A percentile compares a stretch with the other conserved stretches of the same genome.
Conservation (phyloP, 1,284 basidiomycete species). For the Xerocomus cyaneibrunnescens region DNA sequence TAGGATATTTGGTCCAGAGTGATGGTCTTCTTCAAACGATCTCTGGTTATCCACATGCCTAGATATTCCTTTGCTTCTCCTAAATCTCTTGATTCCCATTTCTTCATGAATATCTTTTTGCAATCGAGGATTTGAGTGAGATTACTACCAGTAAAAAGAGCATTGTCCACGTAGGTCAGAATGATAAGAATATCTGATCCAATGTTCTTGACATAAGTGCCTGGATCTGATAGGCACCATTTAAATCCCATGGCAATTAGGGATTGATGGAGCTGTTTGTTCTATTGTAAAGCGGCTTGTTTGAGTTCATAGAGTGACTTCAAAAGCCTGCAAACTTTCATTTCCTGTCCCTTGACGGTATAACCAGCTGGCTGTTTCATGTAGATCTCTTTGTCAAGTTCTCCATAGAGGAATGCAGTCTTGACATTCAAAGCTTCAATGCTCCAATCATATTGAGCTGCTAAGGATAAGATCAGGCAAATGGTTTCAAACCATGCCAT, state of each 20-base stretch:
- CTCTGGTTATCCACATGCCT: background rate
- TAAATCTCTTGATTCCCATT: no score
- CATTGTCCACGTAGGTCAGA: background rate
- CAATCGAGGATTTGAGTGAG: background rate
- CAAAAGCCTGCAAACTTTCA: background rate
- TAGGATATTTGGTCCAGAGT: background rate
- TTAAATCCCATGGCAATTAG: no score
- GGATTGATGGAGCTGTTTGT: background rate
- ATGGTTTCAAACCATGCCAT: background rate
- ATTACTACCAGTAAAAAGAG: background rate
- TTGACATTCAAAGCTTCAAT: background rate
- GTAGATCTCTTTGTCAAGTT: background rate
- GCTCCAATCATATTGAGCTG: background rate
- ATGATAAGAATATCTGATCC: background rate
- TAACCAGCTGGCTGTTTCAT: background rate
- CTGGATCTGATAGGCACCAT: background rate
- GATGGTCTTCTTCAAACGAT: background rate
- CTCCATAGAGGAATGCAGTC: background rate
- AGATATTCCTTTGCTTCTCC: background rate
- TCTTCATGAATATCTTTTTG: background rate
- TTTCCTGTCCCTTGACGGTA: background rate
- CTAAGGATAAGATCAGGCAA: background rate
- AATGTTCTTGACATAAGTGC: no score
- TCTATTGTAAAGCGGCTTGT: background rate
- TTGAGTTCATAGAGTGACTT: background rate